Evolutionary conservation across 495 filamentous ascomycete species (phyloP).

Genomic region (Podospora pseudoanserina): DNA sequence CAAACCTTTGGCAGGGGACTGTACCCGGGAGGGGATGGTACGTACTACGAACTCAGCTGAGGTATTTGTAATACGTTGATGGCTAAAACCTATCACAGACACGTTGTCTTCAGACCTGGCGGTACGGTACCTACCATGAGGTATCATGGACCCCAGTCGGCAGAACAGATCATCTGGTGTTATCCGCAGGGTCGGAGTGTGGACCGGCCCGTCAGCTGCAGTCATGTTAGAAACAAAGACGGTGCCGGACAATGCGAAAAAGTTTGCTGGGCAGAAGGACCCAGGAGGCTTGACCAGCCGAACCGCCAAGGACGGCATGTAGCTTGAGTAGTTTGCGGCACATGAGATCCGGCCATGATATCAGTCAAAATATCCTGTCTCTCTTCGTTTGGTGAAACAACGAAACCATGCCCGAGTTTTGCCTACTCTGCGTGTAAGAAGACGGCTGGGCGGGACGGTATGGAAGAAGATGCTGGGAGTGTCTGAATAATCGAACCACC

Average conservation of each 20-base stretch:
- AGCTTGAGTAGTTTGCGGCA: not conserved
- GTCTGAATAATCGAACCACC: not conserved
- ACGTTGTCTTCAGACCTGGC: not conserved
- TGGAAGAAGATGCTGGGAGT: not conserved
- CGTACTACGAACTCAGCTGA: not conserved
- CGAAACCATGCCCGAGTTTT: too few relatives aligned
- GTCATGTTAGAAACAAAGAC: constrained; percentile 18
- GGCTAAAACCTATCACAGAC: too few relatives aligned
- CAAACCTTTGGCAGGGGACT: not conserved
- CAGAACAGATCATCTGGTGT: not conserved
- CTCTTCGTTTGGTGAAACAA: too few relatives aligned
- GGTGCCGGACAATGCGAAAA: constrained; percentile 23
- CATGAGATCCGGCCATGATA: not conserved
- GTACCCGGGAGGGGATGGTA: not conserved
- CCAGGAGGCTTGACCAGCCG: constrained; percentile 1
- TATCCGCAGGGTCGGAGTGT: constrained; percentile 18
- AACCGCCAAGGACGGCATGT: not conserved
- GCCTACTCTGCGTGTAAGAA: not conserved
- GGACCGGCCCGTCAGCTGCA: constrained; percentile 24
- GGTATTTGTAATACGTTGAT: not conserved
- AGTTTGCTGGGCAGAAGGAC: constrained; percentile 19
- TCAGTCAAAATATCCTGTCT: not conserved
- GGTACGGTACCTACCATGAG: not conserved
- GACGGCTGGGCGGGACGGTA: too few relatives aligned
- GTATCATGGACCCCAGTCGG: not conserved